These are phyloP conservation scores for Fusarium sp. DNA, from an alignment of 2,329 filamentous ascomycete species.

Conservation along the genomic window DNA sequence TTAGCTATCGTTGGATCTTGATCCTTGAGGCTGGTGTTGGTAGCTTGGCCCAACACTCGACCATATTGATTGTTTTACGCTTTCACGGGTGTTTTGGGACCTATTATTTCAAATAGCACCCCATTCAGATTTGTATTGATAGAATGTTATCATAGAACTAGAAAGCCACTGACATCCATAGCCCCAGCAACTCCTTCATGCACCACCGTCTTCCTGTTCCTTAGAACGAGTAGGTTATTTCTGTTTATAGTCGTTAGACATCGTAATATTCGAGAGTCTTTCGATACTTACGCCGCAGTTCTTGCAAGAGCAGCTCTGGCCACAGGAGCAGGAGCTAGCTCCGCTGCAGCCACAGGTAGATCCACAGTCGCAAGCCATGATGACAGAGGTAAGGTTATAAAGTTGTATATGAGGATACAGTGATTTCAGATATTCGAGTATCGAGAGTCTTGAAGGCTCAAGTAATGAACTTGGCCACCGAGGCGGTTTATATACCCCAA, in stretches of 20 bases:
- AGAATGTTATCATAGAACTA: too few species aligned
- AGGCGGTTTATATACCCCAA: constrained; percentile 1
- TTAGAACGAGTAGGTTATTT: neutral
- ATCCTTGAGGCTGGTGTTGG: neutral
- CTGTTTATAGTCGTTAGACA: neutral
- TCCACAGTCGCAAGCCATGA: constrained; percentile 19
- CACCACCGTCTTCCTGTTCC: rapidly evolving
- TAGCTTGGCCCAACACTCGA: too few species aligned
- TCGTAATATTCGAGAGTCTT: rapidly evolving
- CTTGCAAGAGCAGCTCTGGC: constrained; percentile 14
- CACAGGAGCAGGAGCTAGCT: neutral
- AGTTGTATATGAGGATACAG: rapidly evolving
- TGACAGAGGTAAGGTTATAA: neutral
- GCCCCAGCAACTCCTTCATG: too few species aligned
- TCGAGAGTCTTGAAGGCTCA: neutral
- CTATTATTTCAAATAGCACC: rapidly evolving
- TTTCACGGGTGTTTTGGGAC: too few species aligned
- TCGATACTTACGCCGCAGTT: constrained; percentile 5
- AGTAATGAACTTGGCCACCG: neutral
- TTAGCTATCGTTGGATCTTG: neutral
- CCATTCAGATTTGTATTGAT: rapidly evolving
- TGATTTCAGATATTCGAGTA: too few species aligned
- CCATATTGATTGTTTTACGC: too few species aligned
- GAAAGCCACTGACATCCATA: neutral
- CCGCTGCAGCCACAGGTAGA: constrained; percentile 4